Conservation (phyloP, 2,329 filamentous ascomycete species). For the Trichophyton benhamiae region DNA sequence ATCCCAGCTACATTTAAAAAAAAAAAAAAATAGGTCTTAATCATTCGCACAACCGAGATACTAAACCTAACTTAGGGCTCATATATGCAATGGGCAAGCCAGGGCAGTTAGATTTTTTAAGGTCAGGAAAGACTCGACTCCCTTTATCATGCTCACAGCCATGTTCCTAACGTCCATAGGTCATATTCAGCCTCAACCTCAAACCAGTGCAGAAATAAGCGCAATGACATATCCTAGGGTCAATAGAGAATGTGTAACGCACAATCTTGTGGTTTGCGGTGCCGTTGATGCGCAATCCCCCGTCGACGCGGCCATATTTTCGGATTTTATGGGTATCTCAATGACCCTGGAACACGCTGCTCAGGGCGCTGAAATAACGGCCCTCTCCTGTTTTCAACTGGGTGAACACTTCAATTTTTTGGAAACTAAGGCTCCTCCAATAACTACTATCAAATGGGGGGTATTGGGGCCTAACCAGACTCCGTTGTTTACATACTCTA, state of each 20-base stretch:
- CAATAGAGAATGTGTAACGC: neutral
- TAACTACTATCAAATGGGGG: neutral
- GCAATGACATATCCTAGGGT: neutral
- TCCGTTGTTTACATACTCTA: neutral
- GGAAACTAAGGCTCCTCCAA: neutral
- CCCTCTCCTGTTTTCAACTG: neutral
- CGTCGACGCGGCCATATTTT: neutral
- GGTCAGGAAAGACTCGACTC: neutral
- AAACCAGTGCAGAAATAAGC: neutral
- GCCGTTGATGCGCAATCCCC: neutral
- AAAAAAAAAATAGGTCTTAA: too few relatives aligned
- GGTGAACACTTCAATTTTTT: neutral
- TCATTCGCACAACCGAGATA: too few relatives aligned
- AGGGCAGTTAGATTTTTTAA: neutral
- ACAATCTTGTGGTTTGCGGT: neutral
- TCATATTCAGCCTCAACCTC: neutral
- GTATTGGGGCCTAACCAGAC: neutral
- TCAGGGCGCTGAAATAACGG: neutral
- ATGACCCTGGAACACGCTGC: neutral
- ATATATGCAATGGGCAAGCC: neutral
- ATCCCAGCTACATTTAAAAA: too few relatives aligned
- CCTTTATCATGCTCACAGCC: neutral
- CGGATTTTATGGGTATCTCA: neutral
- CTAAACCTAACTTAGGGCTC: too few relatives aligned
- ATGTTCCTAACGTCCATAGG: neutral